Percentiles rank a stretch among this genome's conserved stretches.
These are phyloP conservation scores for Silene uniflora DNA, from an alignment of 148 eudicot genomes.

Conservation along the genomic window DNA sequence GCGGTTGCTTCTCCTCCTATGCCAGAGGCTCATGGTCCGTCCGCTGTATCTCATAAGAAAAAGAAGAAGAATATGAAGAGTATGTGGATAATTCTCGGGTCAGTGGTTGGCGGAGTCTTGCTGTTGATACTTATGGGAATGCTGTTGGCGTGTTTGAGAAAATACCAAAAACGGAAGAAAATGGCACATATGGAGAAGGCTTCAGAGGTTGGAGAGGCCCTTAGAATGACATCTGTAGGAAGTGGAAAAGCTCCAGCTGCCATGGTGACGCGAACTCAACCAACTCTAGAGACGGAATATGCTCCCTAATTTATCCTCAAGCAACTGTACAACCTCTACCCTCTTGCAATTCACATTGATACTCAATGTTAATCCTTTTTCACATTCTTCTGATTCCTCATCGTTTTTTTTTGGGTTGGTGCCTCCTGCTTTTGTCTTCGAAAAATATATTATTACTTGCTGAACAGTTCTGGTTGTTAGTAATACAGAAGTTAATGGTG, in stretches of 20 bases:
- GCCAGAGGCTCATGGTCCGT: constrained; percentile 30
- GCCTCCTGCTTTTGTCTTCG: constrained; percentile 26
- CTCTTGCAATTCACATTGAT: constrained; percentile 35
- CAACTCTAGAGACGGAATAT: constrained; percentile 71
- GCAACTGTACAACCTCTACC: constrained; percentile 33
- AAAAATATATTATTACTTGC: constrained; percentile 19
- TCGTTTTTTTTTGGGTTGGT: constrained; percentile 38
- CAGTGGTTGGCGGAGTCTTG: constrained; percentile 63
- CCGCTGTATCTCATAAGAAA: constrained; percentile 20
- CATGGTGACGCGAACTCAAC: constrained; percentile 73
- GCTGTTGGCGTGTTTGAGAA: constrained; percentile 41
- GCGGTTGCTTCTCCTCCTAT: constrained; percentile 43
- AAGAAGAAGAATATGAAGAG: constrained; percentile 37
- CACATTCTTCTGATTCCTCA: constrained; percentile 44
- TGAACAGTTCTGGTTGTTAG: constrained; percentile 27
- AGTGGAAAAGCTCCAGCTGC: constrained; percentile 80
- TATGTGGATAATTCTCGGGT: constrained; percentile 70
- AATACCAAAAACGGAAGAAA: constrained; percentile 45
- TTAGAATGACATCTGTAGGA: constrained; percentile 67
- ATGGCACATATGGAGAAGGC: constrained; percentile 76
- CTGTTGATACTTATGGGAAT: constrained; percentile 51
- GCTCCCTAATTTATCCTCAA: constrained; percentile 44
- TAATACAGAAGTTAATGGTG: constrained; percentile 31
- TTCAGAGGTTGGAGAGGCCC: constrained; percentile 75
- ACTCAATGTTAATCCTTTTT: constrained; percentile 33